Conservation (phyloP, 495 filamentous ascomycete species). For the Talaromyces trachyspermus region DNA sequence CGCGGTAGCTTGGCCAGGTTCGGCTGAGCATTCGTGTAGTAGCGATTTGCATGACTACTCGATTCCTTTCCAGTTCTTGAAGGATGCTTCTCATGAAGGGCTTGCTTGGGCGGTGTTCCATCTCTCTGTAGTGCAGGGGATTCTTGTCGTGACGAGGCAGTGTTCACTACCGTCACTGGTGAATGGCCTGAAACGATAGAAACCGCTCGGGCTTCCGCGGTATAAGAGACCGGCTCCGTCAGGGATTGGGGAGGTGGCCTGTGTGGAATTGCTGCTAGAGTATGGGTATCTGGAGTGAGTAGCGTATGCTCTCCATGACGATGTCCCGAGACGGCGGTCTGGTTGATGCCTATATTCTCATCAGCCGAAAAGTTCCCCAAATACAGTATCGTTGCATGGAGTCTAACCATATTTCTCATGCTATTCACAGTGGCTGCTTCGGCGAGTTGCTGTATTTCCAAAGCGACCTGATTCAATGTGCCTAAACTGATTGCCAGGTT, state of each 20-base stretch:
- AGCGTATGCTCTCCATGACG: background rate
- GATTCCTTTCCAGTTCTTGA: background rate
- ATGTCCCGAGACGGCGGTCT: background rate
- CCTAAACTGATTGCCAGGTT: conserved; percentile 52
- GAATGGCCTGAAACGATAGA: background rate
- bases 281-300: background rate
- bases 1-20: background rate
- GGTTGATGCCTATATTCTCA: background rate
- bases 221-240: background rate
- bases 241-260: background rate
- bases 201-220: background rate
- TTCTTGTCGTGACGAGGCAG: background rate
- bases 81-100: background rate
- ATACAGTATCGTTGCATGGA: no score
- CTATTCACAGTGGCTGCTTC: conserved; percentile 64
- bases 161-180: background rate
- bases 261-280: background rate
- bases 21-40: background rate
- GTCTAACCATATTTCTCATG: conserved; percentile 23
- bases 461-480: conserved; percentile 59
- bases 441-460: conserved; percentile 71
- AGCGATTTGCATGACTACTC: background rate
- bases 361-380: background rate
- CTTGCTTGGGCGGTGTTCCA: background rate
- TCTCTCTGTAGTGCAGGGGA: background rate